Evolutionary conservation across 176 grass and related monocot genomes (phyloP).

Genomic region (Carex pumila): DNA sequence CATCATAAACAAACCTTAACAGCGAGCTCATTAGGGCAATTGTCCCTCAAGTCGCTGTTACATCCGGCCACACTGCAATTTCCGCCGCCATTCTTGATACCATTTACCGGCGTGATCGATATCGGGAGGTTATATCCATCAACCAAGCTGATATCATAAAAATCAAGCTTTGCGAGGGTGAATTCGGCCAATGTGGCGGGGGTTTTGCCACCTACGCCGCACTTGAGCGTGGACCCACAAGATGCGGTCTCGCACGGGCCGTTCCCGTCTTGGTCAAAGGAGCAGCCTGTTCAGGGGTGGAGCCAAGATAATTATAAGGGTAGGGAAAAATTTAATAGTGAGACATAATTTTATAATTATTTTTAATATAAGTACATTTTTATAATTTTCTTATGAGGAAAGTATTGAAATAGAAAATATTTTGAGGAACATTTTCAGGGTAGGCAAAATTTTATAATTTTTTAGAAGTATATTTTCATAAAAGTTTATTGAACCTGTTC

Average conservation of each 20-base stretch:
- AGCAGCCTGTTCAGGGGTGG: constrained; percentile 28
- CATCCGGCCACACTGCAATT: constrained; percentile 68
- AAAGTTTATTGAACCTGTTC: constrained; percentile 3
- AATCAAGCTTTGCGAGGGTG: constrained; percentile 39
- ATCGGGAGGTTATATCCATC: constrained; percentile 44
- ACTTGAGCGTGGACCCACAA: constrained; percentile 46
- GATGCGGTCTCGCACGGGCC: constrained; percentile 53
- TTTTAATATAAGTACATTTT: too few relatives aligned
- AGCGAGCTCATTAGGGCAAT: constrained; percentile 57
- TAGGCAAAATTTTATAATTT: too few relatives aligned
- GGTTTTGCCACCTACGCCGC: constrained; percentile 35
- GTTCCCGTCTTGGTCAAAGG: constrained; percentile 49
- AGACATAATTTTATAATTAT: too few relatives aligned
- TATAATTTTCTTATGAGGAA: too few relatives aligned
- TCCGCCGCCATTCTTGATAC: background rate
- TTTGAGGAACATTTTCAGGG: too few relatives aligned
- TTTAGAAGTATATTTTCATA: too few relatives aligned
- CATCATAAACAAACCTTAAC: constrained; percentile 19
- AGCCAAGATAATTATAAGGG: too few relatives aligned
- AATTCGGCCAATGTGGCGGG: constrained; percentile 83
- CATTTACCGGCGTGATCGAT: constrained; percentile 37
- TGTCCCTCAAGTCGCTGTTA: constrained; percentile 40
- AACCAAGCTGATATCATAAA: constrained; percentile 53
- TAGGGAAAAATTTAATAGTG: too few relatives aligned
- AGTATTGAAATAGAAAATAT: too few relatives aligned